phyloP scores from a whole-genome alignment of 2,329 filamentous ascomycete species.

The Fusarium praegraminearum region DNA sequence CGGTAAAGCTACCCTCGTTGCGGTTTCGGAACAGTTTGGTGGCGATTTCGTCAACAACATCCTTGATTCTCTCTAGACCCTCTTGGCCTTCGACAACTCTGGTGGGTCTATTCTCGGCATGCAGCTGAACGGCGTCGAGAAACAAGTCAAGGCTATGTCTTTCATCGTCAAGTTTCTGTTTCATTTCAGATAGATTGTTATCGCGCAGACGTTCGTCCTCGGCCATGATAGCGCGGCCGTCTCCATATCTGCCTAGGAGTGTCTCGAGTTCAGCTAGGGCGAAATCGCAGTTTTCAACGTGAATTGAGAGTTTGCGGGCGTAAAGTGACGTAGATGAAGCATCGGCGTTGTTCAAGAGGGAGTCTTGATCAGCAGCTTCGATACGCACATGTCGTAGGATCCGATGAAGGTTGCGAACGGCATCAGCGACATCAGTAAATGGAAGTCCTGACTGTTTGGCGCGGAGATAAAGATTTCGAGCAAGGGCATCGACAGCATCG shows the following conservation, averaged over 20 bases:
- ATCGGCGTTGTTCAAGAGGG: slow-evolving; percentile 61
- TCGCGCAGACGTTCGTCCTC: slow-evolving; percentile 52
- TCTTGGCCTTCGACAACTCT: slow-evolving; percentile 52
- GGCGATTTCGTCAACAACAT: slow-evolving; percentile 71
- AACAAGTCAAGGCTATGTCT: slow-evolving; percentile 67
- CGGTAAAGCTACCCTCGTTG: slow-evolving; percentile 53
- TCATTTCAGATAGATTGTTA: slow-evolving; percentile 57
- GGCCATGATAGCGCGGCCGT: slow-evolving; percentile 41
- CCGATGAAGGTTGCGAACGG: slow-evolving; percentile 66
- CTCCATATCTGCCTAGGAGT: slow-evolving; percentile 62
- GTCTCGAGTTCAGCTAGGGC: slow-evolving; percentile 67
- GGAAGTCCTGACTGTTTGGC: slow-evolving; percentile 60
- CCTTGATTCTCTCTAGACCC: slow-evolving; percentile 66
- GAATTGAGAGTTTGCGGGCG: slow-evolving; percentile 61
- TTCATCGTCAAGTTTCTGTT: slow-evolving; percentile 63
- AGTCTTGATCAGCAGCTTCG: slow-evolving; percentile 68
- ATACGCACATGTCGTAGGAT: slow-evolving; percentile 68
- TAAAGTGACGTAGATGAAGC: slow-evolving; percentile 57
- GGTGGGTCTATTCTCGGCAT: slow-evolving; percentile 56
- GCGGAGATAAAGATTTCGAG: slow-evolving; percentile 66
- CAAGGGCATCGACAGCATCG: slow-evolving; percentile 67
- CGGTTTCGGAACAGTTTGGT: slow-evolving; percentile 61
- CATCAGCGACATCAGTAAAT: slow-evolving; percentile 62
- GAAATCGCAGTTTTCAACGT: slow-evolving; percentile 67
- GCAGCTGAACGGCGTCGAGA: slow-evolving; percentile 68